These are phyloP conservation scores for Vachellia pachyceras DNA, from an alignment of 306 rosid species.

Conservation along the genomic window DNA sequence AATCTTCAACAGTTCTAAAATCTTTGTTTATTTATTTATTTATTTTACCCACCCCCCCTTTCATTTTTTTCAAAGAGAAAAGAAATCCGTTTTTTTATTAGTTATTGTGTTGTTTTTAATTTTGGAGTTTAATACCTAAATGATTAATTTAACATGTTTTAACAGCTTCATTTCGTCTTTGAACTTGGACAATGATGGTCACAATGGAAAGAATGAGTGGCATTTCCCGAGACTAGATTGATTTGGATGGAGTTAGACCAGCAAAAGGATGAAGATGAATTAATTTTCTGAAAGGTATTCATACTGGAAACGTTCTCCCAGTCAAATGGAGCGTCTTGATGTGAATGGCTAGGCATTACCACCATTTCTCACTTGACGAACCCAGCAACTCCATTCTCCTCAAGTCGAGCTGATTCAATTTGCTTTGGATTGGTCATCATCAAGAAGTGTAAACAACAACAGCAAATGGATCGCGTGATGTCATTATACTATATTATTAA, in stretches of 20 bases:
- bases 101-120: too few species aligned
- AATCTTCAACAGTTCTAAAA: neutral
- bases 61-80: too few species aligned
- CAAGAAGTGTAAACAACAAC: neutral
- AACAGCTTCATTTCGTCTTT: constrained; percentile 14
- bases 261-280: constrained; percentile 23
- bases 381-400: constrained; percentile 21
- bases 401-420: constrained; percentile 9
- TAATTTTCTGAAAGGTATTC: constrained; percentile 15
- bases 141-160: neutral
- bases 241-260: constrained; percentile 3
- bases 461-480: too few species aligned
- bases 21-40: neutral
- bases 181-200: constrained; percentile 30
- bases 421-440: constrained; percentile 33
- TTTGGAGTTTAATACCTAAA: neutral
- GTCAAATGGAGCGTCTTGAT: constrained; percentile 28
- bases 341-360: constrained; percentile 17
- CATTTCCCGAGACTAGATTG: constrained; percentile 3
- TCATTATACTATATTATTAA: too few species aligned
- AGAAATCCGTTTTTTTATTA: too few species aligned
- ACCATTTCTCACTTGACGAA: constrained; percentile 18
- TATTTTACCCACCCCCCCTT: too few species aligned
- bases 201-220: constrained; percentile 19
- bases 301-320: constrained; percentile 7